Conservation (phyloP, 768 basidiomycete genomes). For the Amanita rubescens region DNA sequence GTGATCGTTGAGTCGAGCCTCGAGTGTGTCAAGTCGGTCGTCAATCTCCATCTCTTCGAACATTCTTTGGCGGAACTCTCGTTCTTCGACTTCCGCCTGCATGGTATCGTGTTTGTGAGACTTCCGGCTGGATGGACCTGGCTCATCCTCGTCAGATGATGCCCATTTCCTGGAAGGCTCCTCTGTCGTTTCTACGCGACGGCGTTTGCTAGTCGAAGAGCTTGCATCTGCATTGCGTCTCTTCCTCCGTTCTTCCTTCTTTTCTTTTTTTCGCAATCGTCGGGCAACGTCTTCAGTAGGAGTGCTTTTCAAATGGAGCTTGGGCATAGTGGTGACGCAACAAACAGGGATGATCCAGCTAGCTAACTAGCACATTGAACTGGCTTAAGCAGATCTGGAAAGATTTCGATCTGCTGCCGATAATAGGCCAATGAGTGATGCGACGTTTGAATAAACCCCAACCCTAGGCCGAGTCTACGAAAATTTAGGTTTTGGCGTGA, state of each 20-base stretch:
- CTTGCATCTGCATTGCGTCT: slow-evolving; percentile 14
- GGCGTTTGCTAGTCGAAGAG: slow-evolving; percentile 19
- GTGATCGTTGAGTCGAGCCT: slow-evolving; percentile 59
- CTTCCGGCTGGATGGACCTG: slow-evolving; percentile 13
- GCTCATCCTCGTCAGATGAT: slow-evolving; percentile 35
- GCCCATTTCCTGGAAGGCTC: slow-evolving; percentile 34
- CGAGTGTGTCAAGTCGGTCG: slow-evolving; percentile 54
- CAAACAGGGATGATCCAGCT: too few species aligned
- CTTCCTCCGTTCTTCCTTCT: slow-evolving; percentile 27
- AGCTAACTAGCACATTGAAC: too few species aligned
- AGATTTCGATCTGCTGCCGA: too few species aligned
- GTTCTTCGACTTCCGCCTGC: slow-evolving; percentile 52
- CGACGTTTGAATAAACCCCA: slow-evolving; percentile 14
- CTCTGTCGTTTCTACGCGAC: slow-evolving; percentile 13
- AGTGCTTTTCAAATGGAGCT: slow-evolving; percentile 57
- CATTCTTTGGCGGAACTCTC: slow-evolving; percentile 65
- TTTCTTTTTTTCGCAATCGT: slow-evolving; percentile 29
- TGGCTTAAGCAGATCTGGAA: too few species aligned
- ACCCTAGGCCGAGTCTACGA: slow-evolving; percentile 2
- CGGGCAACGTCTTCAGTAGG: slow-evolving; percentile 49
- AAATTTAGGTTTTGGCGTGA: neutral
- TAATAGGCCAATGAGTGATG: too few species aligned
- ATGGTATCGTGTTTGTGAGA: slow-evolving; percentile 31
- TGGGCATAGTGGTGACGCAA: slow-evolving; percentile 35
- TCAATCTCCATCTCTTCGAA: slow-evolving; percentile 69